Base-by-base conservation (phyloP, 257 asterid genomes). In the Solanum peruvianum region DNA sequence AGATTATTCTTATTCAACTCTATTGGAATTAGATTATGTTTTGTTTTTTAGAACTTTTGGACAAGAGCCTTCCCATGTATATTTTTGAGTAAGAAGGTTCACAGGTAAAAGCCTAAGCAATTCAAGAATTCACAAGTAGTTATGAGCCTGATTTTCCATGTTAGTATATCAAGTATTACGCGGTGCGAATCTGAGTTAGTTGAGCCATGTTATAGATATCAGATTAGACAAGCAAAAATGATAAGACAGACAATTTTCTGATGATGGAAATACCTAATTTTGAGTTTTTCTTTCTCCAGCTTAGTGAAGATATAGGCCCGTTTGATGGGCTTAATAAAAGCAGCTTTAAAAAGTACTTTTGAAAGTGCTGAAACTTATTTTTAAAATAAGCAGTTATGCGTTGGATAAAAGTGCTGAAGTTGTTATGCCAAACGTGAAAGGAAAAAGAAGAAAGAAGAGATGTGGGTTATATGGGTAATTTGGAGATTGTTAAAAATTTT, bases 41-140 rank as follows among this genome's bases (percentile, higher is more conserved):
- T 47, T n/a, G 80, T 41, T 89, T 86, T 86, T 83, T 47, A 39
- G 12, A 60, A 39, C 44, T 41, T 44, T 45, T 69, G 41, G 20
- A 7, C 14, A 71, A 7, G 8, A 6, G 85, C 87, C 64, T 76
- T 60, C 85, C 35, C 35, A 33, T 89, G 90, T 89, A 89, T 42
- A 89, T 87, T 42, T 70, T 42, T 70, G 81, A 60, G 85, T 39
- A 75, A 73, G 60, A 88, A 89, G 87, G 83, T 86, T 78, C 44
- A 23, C 21, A 11, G 62, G 82, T 69, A 85, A 85, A 72, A 21
- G 80, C 83, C 41, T 60, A 27, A 31, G 76, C 41, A 84, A 52
- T 27, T 73, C 75, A 89, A 49, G 81, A 25, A 73, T 21, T 11
- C 64, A 84, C 20, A 87, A 14, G 42, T 84, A 44, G 16, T 41